Conservation (phyloP, 2,329 filamentous ascomycete species). For the Fusarium chuoi region DNA sequence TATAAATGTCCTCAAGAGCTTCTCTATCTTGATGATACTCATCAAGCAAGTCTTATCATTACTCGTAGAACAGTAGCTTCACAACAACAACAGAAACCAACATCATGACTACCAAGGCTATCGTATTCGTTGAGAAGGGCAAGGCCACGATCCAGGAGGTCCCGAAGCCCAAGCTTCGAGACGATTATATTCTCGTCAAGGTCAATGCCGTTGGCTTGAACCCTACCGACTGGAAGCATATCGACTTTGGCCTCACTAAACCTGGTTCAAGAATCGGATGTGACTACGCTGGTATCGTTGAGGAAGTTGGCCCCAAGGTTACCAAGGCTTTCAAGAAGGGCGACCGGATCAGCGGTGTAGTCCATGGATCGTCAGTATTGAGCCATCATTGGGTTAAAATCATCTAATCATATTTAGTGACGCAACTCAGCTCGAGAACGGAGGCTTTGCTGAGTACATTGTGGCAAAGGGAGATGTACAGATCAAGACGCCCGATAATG, state of each 20-base stretch:
- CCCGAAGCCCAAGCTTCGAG: constrained; percentile 9
- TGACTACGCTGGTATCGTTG: constrained; percentile 60
- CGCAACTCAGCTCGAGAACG: constrained; percentile 41
- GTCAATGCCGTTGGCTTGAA: constrained; percentile 49
- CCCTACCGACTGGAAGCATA: constrained; percentile 49
- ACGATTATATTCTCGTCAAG: constrained; percentile 47
- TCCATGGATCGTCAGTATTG: constrained; percentile 16
- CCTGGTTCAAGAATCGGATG: constrained; percentile 48
- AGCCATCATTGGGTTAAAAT: not conserved
- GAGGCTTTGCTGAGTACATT: constrained; percentile 55
- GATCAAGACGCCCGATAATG: constrained; percentile 55
- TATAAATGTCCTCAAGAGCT: not conserved
- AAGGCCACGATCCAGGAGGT: constrained; percentile 8
- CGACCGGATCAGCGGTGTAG: constrained; percentile 53
- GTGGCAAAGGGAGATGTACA: constrained; percentile 53
- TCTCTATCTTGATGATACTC: not conserved
- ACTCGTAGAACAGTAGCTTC: not conserved
- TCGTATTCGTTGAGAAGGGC: constrained; percentile 8
- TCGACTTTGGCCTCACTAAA: constrained; percentile 28
- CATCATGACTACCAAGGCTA: constrained; percentile 14
- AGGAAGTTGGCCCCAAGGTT: constrained; percentile 56
- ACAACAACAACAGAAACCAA: not conserved
- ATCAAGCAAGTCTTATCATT: not conserved
- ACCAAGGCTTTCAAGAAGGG: constrained; percentile 54
- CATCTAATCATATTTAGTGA: not conserved